phyloP scores from a whole-genome alignment of 257 asterid species.

The Solanum bulbocastanum region DNA sequence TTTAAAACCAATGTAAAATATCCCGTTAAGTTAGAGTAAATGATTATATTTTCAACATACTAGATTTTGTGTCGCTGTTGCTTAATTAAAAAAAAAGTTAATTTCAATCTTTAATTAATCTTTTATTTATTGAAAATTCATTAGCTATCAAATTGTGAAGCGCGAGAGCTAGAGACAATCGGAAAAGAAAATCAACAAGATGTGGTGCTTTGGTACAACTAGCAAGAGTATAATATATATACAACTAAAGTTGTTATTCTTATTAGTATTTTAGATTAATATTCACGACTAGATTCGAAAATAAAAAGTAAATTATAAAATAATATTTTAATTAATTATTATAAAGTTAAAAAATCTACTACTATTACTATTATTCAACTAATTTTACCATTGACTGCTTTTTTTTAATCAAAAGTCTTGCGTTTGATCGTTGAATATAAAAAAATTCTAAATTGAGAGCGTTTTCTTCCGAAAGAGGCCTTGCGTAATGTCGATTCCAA shows the following conservation, averaged over 20 bases:
- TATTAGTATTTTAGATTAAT: background rate
- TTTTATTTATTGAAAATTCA: background rate
- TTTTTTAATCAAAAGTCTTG: too few relatives aligned
- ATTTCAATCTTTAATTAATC: background rate
- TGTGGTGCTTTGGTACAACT: background rate
- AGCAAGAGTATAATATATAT: background rate
- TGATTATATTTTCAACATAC: background rate
- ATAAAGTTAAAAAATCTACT: background rate
- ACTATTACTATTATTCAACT: background rate
- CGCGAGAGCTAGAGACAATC: background rate
- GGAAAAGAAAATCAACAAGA: background rate
- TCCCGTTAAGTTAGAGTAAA: background rate
- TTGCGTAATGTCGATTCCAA: too few relatives aligned
- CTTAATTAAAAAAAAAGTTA: background rate
- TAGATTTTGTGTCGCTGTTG: background rate
- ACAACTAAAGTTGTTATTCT: background rate
- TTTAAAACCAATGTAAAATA: background rate
- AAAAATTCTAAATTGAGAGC: background rate
- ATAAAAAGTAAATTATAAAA: background rate
- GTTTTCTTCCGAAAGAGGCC: too few relatives aligned
- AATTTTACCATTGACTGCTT: background rate
- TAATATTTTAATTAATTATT: background rate
- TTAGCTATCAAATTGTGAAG: background rate
- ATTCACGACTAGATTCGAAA: background rate
- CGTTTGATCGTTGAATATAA: too few relatives aligned